A percentile compares a stretch with the other conserved stretches of the same genome.
These are phyloP conservation scores for Heliosperma pusillum DNA, from an alignment of 148 eudicot species.

Conservation along the genomic window DNA sequence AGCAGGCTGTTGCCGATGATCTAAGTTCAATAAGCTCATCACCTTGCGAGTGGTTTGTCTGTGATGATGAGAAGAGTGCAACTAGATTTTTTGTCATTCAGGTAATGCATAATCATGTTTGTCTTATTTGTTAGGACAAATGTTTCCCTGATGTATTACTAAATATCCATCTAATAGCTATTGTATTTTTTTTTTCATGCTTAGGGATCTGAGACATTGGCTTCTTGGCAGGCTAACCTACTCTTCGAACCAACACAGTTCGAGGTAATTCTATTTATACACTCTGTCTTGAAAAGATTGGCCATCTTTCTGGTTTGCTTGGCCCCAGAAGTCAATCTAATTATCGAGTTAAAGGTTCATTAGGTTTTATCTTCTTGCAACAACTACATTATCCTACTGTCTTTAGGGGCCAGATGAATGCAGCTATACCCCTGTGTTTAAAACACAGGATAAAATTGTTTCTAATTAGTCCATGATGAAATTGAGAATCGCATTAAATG, in stretches of 20 bases:
- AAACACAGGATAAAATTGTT: too few species aligned
- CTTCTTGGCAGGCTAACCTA: constrained; percentile 97
- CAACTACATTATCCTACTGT: too few species aligned
- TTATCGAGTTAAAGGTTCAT: too few species aligned
- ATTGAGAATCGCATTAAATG: too few species aligned
- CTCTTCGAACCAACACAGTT: constrained; percentile 88
- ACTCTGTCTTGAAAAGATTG: not conserved
- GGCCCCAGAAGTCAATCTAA: too few species aligned
- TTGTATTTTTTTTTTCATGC: not conserved
- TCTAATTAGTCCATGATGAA: too few species aligned
- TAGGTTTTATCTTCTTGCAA: too few species aligned
- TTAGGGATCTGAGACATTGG: constrained; percentile 87
- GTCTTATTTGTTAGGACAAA: not conserved
- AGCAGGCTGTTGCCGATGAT: constrained; percentile 98
- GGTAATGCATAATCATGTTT: constrained; percentile 31
- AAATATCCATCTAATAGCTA: not conserved
- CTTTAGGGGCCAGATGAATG: too few species aligned
- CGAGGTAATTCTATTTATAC: constrained; percentile 50
- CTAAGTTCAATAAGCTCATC: constrained; percentile 65
- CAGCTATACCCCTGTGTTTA: too few species aligned
- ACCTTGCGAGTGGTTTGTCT: constrained; percentile 93
- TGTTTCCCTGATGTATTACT: not conserved
- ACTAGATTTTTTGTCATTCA: constrained; percentile 88
- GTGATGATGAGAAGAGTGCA: constrained; percentile 77
- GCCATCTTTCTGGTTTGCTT: too few species aligned